Conservation (phyloP, 805 yeast genomes). For the Kodamaea sagamina region DNA sequence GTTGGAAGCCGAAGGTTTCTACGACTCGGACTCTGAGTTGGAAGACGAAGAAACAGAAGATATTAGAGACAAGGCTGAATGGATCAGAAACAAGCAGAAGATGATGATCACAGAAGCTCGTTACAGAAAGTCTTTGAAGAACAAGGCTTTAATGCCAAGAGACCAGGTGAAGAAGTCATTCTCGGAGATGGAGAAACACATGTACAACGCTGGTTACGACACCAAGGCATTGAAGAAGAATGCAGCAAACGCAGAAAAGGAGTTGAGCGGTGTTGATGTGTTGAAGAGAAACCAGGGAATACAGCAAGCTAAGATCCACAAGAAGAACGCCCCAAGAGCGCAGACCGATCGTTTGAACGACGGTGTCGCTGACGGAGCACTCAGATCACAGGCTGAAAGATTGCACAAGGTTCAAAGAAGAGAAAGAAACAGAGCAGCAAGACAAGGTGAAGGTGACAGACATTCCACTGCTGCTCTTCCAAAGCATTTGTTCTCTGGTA, state of each 20-base stretch:
- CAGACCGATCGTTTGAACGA: slow-evolving; percentile 83
- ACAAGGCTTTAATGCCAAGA: slow-evolving; percentile 86
- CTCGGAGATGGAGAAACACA: slow-evolving; percentile 81
- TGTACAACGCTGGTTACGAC: slow-evolving; percentile 90
- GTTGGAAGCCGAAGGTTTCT: slow-evolving; percentile 91
- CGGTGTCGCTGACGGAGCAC: slow-evolving; percentile 80
- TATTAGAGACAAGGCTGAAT: slow-evolving; percentile 80
- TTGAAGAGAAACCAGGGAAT: slow-evolving; percentile 57
- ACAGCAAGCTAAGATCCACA: slow-evolving; percentile 42
- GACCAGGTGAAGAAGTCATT: slow-evolving; percentile 79
- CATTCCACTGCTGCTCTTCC: slow-evolving; percentile 83
- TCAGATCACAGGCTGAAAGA: slow-evolving; percentile 83
- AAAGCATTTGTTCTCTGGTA: slow-evolving; percentile 93
- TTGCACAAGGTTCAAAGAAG: slow-evolving; percentile 87
- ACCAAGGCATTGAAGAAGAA: slow-evolving; percentile 53
- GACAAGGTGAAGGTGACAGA: slow-evolving; percentile 96
- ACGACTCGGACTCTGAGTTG: slow-evolving; percentile 77
- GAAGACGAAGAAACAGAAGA: slow-evolving; percentile 52
- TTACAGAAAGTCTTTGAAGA: slow-evolving; percentile 81
- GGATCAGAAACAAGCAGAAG: slow-evolving; percentile 97
- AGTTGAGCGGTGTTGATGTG: slow-evolving; percentile 75
- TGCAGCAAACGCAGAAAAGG: slow-evolving; percentile 43
- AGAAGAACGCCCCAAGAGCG: slow-evolving; percentile 48
- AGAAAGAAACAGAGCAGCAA: slow-evolving; percentile 87
- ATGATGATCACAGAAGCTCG: slow-evolving; percentile 88